Conservation (phyloP, 108 stramenopile species). For the Schizochytrium sp. region DNA sequence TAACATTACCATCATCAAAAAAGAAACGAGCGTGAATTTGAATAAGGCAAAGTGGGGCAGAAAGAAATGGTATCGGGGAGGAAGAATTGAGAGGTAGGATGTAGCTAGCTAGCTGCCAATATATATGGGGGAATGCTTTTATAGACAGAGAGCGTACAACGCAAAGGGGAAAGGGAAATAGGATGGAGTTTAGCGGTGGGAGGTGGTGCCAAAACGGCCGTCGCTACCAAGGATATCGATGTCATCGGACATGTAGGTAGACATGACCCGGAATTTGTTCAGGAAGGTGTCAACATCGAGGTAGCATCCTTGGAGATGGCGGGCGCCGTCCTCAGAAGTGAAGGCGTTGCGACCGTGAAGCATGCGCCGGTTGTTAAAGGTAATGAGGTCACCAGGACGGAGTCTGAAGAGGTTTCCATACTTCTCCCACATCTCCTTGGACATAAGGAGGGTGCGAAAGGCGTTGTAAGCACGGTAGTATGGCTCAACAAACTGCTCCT, state of each 20-base stretch:
- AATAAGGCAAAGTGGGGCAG: too few species aligned
- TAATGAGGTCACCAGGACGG: constrained; percentile 61
- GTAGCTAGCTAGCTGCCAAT: too few species aligned
- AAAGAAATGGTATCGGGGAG: too few species aligned
- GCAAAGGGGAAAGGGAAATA: too few species aligned
- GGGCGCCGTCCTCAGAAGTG: constrained; percentile 24
- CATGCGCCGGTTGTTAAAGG: constrained; percentile 70
- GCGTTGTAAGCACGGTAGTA: constrained; percentile 58
- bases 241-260: constrained; percentile 7
- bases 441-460: constrained; percentile 13
- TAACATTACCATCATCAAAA: too few species aligned
- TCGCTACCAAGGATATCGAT: constrained; percentile 36
- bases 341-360: constrained; percentile 66
- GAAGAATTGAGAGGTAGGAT: too few species aligned
- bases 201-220: constrained; percentile 40
- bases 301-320: constrained; percentile 68
- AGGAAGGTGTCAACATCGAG: constrained; percentile 64
- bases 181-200: background rate
- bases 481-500: background rate
- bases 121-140: too few species aligned
- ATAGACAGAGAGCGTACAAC: too few species aligned
- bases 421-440: constrained; percentile 14
- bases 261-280: constrained; percentile 46
- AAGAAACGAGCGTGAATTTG: too few species aligned
- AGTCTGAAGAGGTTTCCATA: constrained; percentile 55